phyloP scores from a whole-genome alignment of 2,329 filamentous ascomycete species.

The Colletotrichum brevisporum region DNA sequence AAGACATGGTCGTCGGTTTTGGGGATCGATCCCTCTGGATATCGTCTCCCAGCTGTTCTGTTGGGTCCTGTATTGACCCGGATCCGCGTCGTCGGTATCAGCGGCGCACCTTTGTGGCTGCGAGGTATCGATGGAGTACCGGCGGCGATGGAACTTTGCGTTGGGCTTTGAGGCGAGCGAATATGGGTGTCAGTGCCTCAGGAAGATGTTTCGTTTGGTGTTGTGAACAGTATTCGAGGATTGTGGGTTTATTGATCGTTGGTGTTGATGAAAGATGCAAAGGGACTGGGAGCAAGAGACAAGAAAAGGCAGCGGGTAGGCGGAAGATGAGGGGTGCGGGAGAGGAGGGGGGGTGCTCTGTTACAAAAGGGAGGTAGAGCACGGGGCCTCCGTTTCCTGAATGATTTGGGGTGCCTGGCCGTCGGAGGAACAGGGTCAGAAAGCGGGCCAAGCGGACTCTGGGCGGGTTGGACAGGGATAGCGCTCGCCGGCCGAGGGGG shows the following conservation, averaged over 20 bases:
- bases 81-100: constrained; percentile 8
- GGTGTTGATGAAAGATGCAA: constrained; percentile 9
- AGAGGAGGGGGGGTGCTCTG: constrained; percentile 14
- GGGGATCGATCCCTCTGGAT: constrained; percentile 31
- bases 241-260: constrained; percentile 34
- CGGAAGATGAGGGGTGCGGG: neutral
- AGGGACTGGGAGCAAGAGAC: neutral
- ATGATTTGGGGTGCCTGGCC: constrained; percentile 39
- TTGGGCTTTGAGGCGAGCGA: constrained; percentile 30
- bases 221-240: constrained; percentile 1
- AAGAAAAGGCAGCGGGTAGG: constrained; percentile 29
- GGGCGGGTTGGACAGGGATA: constrained; percentile 36
- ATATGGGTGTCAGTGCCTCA: constrained; percentile 25
- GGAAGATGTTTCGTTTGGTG: constrained; percentile 28
- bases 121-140: too few relatives aligned
- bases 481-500: constrained; percentile 10
- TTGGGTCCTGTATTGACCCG: neutral
- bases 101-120: neutral
- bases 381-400: constrained; percentile 38
- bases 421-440: constrained; percentile 31
- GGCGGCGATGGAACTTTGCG: neutral
- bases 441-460: constrained; percentile 37
- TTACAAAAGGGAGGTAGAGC: constrained; percentile 23
- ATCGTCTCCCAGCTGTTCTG: constrained; percentile 5
- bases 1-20: constrained; percentile 47